These are phyloP conservation scores for Phytophthora pistaciae DNA, from an alignment of 352 stramenopile genomes.

Conservation along the genomic window DNA sequence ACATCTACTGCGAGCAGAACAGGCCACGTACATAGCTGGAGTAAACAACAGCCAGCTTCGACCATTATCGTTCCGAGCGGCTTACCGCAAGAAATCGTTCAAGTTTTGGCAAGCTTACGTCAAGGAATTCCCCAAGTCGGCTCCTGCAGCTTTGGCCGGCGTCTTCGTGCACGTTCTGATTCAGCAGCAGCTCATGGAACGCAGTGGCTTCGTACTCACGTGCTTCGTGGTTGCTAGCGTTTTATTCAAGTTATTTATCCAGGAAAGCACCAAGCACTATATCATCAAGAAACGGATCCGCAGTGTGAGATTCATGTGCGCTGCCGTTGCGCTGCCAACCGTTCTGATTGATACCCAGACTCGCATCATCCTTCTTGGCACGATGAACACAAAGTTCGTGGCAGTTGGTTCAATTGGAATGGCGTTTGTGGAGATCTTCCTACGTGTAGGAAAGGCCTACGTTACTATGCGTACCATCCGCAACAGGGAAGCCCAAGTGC, in stretches of 20 bases:
- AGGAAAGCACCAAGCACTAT: conserved; percentile 41
- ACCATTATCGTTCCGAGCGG: neutral
- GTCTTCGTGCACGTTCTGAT: conserved; percentile 38
- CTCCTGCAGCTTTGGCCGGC: conserved; percentile 23
- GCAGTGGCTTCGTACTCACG: conserved; percentile 1
- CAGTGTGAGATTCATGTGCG: conserved; percentile 44
- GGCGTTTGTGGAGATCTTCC: conserved; percentile 40
- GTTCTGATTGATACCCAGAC: conserved; percentile 54
- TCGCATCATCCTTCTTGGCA: conserved; percentile 43
- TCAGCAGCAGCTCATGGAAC: conserved; percentile 14
- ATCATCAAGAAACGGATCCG: conserved; percentile 34
- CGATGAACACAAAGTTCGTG: conserved; percentile 21
- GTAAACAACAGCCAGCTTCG: neutral
- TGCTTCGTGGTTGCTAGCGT: conserved; percentile 30
- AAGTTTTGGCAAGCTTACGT: conserved; percentile 24
- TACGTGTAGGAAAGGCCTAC: conserved; percentile 31
- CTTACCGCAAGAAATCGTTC: neutral
- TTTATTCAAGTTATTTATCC: conserved; percentile 22
- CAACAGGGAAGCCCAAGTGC: conserved; percentile 8
- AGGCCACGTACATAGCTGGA: neutral
- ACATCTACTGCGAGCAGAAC: neutral
- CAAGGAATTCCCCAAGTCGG: conserved; percentile 18
- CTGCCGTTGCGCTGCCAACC: conserved; percentile 41
- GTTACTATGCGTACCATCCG: conserved; percentile 24
- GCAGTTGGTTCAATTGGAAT: conserved; percentile 35